Percentiles rank a stretch among this genome's conserved stretches.
Conservation (phyloP, 176 grass and related monocot genomes). For the Rhynchospora breviuscula region DNA sequence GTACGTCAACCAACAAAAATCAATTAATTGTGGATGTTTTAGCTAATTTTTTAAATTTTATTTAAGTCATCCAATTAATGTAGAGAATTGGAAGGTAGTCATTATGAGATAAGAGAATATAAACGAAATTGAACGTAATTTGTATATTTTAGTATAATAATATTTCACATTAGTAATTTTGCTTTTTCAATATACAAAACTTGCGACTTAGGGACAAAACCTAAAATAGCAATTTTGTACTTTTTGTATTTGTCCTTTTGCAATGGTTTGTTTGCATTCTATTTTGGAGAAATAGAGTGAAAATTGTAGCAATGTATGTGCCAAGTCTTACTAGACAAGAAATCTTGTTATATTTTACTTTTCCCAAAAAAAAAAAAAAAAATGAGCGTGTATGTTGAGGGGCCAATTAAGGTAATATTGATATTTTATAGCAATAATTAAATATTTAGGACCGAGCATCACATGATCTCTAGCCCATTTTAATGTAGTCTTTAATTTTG, state of each 20-base stretch:
- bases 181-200: not conserved
- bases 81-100: too few relatives aligned
- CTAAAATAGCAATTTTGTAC: not conserved
- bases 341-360: not conserved
- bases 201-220: not conserved
- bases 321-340: not conserved
- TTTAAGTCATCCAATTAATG: not conserved
- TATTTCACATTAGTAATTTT: not conserved
- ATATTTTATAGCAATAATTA: not conserved
- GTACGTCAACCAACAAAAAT: too few relatives aligned
- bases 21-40: too few relatives aligned
- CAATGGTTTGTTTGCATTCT: not conserved
- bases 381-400: not conserved
- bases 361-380: too few relatives aligned
- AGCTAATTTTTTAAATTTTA: not conserved
- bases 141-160: not conserved
- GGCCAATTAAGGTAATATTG: not conserved
- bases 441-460: not conserved
- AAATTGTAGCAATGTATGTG: not conserved
- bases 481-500: too few relatives aligned
- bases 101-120: too few relatives aligned
- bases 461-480: too few relatives aligned
- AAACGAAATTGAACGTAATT: not conserved
- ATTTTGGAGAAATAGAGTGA: not conserved
- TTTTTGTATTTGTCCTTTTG: not conserved